Percentiles rank a stretch among this genome's conserved stretches.
These are phyloP conservation scores for Vickermania ingenoplastis DNA, from an alignment of 208 protist genomes.

Conservation along the genomic window DNA sequence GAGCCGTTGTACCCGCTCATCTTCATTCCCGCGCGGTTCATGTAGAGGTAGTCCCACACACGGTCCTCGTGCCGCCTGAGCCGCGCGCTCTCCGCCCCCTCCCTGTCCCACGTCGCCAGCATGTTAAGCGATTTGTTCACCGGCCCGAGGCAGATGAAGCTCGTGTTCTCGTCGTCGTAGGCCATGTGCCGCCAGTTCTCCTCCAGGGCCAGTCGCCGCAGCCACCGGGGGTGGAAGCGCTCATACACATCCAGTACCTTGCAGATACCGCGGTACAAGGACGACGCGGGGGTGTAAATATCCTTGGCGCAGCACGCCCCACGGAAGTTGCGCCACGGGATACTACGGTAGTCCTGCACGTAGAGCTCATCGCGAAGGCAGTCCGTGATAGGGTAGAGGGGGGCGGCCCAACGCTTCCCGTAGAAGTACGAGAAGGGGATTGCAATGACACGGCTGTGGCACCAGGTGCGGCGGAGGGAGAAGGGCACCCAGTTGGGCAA, in stretches of 20 bases:
- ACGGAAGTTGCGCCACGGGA: slow-evolving; percentile 78
- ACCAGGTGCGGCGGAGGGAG: slow-evolving; percentile 88
- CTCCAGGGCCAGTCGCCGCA: slow-evolving; percentile 81
- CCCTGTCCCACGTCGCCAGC: slow-evolving; percentile 88
- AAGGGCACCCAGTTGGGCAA: slow-evolving; percentile 89
- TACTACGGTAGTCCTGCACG: slow-evolving; percentile 53
- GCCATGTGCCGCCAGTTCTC: slow-evolving; percentile 85
- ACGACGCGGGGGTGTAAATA: slow-evolving; percentile 87
- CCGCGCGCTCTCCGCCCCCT: slow-evolving; percentile 74
- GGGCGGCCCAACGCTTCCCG: slow-evolving; percentile 61
- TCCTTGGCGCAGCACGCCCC: slow-evolving; percentile 66
- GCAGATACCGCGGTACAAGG: slow-evolving; percentile 44
- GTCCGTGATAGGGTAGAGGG: slow-evolving; percentile 44
- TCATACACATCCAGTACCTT: slow-evolving; percentile 81
- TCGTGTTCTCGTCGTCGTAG: slow-evolving; percentile 94
- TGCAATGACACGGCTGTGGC: slow-evolving; percentile 95
- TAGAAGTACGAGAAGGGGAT: slow-evolving; percentile 96
- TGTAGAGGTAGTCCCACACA: slow-evolving; percentile 95
- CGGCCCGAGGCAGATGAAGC: slow-evolving; percentile 95
- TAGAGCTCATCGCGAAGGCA: slow-evolving; percentile 89
- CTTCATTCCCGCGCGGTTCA: slow-evolving; percentile 90
- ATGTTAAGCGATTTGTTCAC: slow-evolving; percentile 96
- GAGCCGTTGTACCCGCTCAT: slow-evolving; percentile 98
- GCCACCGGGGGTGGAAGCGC: slow-evolving; percentile 27
- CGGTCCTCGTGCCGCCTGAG: slow-evolving; percentile 84